Evolutionary conservation across 805 yeast species (phyloP), one percentile per base, ranked within the genome.

Genomic region (Suhomyces sp.): DNA sequence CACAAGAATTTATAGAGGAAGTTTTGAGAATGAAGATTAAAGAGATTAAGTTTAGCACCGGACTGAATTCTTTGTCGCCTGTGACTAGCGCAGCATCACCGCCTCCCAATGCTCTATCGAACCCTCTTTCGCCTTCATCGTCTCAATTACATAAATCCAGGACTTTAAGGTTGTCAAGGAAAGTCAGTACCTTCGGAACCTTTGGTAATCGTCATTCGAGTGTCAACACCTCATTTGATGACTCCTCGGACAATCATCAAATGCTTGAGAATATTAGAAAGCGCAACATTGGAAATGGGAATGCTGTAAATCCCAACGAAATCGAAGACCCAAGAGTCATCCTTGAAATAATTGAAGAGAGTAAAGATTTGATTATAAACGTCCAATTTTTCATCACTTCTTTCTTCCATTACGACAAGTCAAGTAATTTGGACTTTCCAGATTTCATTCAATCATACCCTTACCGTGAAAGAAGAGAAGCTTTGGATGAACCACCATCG

Each of bases 341-440:
- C 4, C 39, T 67, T 31, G 64, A 65, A 13, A 37, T 66, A 18
- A 56, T 69, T 11, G 60, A 61, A 20, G 64, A 64, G 30, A 44
- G 70, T 4, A 54, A 50, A 33, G 63, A 60, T 11, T 51, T 69
- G 26, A 60, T 70, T 23, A 38, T 56, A 14, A 50, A 58, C 6
- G 53, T 70, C 14, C 72, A 69, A 28, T 61, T 54, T 37, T 70
- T 72, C 39, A 40, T 68, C 21, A 62, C 68, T 3, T 54, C 48
- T 12, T 53, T 72, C 33, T 70, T 70, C 52, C 76, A 72, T 42
- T 56, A 64, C 38, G 61, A 63, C 27, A 35, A 28, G 15, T 22
- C 33, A 10, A 52, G 53, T 15, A 49, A 54, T 11, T 30, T 52
- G 9, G 58, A 57, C 21, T 62, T 58, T 28, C 41, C 53, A 7